Conservation (phyloP, 75 land plant genomes). For the Sequoia sempervirens region DNA sequence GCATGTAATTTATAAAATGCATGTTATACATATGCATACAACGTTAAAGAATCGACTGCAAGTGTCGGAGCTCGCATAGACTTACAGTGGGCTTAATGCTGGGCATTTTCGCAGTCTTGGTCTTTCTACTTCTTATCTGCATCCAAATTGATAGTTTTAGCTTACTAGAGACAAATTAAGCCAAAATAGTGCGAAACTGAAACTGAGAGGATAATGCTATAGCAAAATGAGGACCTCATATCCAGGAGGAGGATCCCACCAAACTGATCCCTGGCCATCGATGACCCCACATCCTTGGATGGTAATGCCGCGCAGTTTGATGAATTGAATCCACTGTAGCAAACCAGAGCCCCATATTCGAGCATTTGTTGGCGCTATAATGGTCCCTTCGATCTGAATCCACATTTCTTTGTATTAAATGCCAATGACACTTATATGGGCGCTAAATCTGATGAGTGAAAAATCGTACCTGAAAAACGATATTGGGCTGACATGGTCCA, state of each 20-base stretch:
- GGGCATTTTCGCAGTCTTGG: slow-evolving; percentile 30
- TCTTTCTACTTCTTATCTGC: slow-evolving; percentile 28
- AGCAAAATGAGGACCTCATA: too few species aligned
- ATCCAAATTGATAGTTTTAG: background rate
- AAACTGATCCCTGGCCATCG: slow-evolving; percentile 72
- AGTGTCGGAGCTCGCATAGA: background rate
- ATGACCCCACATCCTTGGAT: slow-evolving; percentile 61
- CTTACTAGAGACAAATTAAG: background rate
- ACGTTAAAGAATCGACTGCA: background rate
- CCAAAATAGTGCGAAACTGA: too few species aligned
- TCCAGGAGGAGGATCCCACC: slow-evolving; percentile 49
- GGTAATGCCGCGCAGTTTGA: slow-evolving; percentile 54
- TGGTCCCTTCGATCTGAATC: slow-evolving; percentile 78
- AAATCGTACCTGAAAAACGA: slow-evolving; percentile 21
- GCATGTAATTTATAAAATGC: background rate
- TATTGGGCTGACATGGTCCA: slow-evolving; percentile 59
- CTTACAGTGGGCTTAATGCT: slow-evolving; percentile 72
- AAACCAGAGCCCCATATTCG: slow-evolving; percentile 50
- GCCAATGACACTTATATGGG: background rate
- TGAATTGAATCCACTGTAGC: slow-evolving; percentile 77
- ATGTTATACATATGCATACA: background rate
- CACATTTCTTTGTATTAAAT: too few species aligned
- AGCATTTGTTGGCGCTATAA: slow-evolving; percentile 63
- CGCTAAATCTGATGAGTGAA: background rate
- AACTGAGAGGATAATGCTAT: too few species aligned